Conservation (phyloP, 495 filamentous ascomycete genomes). For the Penicillium ucsense region DNA sequence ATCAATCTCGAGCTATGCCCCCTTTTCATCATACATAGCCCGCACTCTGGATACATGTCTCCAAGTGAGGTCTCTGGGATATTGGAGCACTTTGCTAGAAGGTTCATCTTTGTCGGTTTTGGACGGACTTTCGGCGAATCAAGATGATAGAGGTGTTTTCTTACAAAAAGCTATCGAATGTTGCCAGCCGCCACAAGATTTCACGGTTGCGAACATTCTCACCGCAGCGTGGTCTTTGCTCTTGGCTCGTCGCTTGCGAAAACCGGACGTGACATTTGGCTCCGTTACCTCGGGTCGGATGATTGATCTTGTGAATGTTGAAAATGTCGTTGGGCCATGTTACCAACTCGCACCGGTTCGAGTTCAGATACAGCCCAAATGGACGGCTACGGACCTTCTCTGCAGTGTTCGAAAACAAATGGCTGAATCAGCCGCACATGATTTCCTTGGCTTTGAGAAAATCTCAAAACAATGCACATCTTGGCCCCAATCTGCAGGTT, state of each 20-base stretch:
- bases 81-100: slow-evolving; percentile 45
- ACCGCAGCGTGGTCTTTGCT: slow-evolving; percentile 54
- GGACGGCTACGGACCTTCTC: slow-evolving; percentile 28
- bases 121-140: slow-evolving; percentile 19
- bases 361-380: slow-evolving; percentile 20
- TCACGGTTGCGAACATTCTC: slow-evolving; percentile 48
- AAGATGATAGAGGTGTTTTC: slow-evolving; percentile 28
- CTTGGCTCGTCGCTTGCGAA: slow-evolving; percentile 40
- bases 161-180: slow-evolving; percentile 31
- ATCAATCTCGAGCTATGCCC: slow-evolving; percentile 19
- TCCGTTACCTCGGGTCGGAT: slow-evolving; percentile 43
- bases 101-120: slow-evolving; percentile 43
- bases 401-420: slow-evolving; percentile 23
- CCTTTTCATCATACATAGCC: slow-evolving; percentile 45
- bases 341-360: slow-evolving; percentile 28
- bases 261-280: slow-evolving; percentile 50
- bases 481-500: slow-evolving; percentile 11
- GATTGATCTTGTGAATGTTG: slow-evolving; percentile 32
- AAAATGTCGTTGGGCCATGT: slow-evolving; percentile 38
- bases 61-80: slow-evolving; percentile 15
- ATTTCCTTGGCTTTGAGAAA: slow-evolving; percentile 23
- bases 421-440: slow-evolving; percentile 19
- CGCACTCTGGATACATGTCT: slow-evolving; percentile 5
- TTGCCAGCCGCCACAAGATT: slow-evolving; percentile 30
- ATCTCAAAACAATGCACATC: slow-evolving; percentile 17